Evolutionary conservation across 352 stramenopile genomes (phyloP).

Genomic region (Globisporangium cederbergense): DNA sequence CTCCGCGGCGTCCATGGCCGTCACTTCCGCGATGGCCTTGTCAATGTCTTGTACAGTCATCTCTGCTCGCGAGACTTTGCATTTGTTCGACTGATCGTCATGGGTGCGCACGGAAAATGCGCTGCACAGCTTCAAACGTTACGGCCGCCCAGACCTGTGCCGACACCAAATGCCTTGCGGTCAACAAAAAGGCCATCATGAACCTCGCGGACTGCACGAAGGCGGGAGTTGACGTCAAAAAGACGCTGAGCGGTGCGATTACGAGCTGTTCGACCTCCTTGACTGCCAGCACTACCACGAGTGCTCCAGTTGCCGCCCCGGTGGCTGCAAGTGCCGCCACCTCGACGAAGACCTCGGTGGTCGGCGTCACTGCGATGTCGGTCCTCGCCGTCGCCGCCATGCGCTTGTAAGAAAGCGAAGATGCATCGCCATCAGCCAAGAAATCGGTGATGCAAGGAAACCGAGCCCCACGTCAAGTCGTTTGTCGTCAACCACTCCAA

Average conservation of each 20-base stretch:
- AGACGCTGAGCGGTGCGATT: neutral
- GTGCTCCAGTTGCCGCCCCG: neutral
- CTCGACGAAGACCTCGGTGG: neutral
- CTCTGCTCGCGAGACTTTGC: no score
- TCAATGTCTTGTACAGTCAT: no score
- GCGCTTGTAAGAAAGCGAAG: neutral
- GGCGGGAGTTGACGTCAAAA: neutral
- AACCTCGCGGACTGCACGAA: neutral
- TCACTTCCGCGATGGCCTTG: no score
- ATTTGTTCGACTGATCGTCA: no score
- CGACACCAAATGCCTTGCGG: neutral
- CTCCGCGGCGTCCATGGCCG: no score
- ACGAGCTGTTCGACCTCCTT: neutral
- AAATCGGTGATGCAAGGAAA: no score
- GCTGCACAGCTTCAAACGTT: no score
- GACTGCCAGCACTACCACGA: neutral
- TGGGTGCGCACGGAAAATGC: no score
- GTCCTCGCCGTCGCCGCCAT: neutral
- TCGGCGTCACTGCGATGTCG: neutral
- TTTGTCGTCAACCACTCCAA: no score
- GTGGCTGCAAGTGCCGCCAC: neutral
- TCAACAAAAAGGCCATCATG: neutral
- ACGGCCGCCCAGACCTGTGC: neutral
- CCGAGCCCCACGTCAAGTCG: no score
- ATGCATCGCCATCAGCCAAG: no score